phyloP scores from a whole-genome alignment of 768 basidiomycete species.

The Phlebiopsis gigantea region DNA sequence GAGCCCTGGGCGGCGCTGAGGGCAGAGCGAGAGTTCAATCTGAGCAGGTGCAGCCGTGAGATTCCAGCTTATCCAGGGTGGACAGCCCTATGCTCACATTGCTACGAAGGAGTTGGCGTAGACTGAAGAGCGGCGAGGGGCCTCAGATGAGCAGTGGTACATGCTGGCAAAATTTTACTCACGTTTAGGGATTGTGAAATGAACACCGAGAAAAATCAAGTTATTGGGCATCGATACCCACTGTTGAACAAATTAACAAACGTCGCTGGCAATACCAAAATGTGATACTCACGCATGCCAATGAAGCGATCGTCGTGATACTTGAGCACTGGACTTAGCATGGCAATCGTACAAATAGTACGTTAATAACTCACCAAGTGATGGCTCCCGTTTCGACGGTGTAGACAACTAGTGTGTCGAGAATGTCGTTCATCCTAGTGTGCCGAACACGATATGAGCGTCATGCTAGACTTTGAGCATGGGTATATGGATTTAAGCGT shows the following conservation, averaged over 20 bases:
- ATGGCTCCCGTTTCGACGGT: conserved; percentile 21
- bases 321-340: conserved; percentile 4
- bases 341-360: not conserved
- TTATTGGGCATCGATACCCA: conserved; percentile 20
- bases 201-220: conserved; percentile 19
- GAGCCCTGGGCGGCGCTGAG: not conserved
- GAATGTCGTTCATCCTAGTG: conserved; percentile 19
- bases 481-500: too few species aligned
- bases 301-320: conserved; percentile 15
- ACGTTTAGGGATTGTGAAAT: conserved; percentile 22
- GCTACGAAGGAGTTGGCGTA: conserved; percentile 13
- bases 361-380: conserved; percentile 15
- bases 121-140: conserved; percentile 5
- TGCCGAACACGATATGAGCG: not conserved
- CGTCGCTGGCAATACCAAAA: not conserved
- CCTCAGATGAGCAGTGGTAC: not conserved
- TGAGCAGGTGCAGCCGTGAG: not conserved
- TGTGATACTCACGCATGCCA: conserved; percentile 17
- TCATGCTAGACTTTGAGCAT: not conserved
- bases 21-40: conserved; percentile 9
- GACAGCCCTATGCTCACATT: not conserved
- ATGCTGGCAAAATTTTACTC: not conserved
- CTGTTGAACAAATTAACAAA: conserved; percentile 4
- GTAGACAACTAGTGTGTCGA: conserved; percentile 20
- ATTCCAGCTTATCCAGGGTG: not conserved